Conservation (phyloP, 73 alveolate genomes). For the Paramecium pentaurelia region DNA sequence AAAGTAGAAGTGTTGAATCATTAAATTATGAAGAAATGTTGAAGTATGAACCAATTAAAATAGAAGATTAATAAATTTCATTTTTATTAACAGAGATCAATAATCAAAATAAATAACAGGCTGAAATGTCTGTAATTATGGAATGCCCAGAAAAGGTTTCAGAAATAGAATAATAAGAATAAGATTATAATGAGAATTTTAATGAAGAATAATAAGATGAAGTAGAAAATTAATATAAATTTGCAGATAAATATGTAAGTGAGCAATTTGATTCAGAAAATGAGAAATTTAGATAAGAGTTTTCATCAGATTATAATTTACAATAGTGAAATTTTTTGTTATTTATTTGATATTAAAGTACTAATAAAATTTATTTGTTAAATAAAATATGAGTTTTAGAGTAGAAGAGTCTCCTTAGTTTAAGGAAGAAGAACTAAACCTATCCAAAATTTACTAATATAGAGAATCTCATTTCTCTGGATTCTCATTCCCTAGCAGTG, state of each 20-base stretch:
- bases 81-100: neutral
- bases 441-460: neutral
- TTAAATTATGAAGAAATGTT: constrained; percentile 24
- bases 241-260: neutral
- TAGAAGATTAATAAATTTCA: neutral
- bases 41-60: neutral
- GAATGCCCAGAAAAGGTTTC: neutral
- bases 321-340: neutral
- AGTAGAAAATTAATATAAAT: neutral
- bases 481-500: neutral
- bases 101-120: neutral
- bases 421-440: neutral
- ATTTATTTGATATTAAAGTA: neutral
- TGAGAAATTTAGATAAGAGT: neutral
- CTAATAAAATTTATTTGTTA: neutral
- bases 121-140: neutral
- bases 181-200: neutral
- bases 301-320: neutral
- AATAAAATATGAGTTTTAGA: constrained; percentile 2
- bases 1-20: neutral
- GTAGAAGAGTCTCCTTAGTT: neutral
- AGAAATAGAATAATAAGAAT: neutral
- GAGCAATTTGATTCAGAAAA: neutral
- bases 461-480: constrained; percentile 22
- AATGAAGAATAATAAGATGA: neutral